A percentile compares a stretch with the other conserved stretches of the same genome.
Evolutionary conservation across 164 flowering plant genomes (phyloP).

Genomic region (Sextonia rubra): DNA sequence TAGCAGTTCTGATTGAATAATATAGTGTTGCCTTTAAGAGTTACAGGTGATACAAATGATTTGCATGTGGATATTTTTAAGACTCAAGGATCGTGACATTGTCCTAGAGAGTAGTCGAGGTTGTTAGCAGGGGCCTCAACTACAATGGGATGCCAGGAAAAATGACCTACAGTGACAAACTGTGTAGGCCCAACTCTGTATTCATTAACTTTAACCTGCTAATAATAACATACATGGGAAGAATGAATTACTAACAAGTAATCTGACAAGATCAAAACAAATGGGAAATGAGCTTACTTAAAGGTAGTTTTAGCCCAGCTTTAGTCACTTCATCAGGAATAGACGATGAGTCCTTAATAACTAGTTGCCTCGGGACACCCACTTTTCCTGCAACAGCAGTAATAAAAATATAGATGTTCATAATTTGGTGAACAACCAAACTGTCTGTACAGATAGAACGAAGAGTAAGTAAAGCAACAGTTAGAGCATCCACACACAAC

Average conservation of each 20-base stretch:
- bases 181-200: no score
- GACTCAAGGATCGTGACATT: no score
- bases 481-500: neutral
- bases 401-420: neutral
- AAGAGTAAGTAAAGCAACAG: neutral
- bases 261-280: neutral
- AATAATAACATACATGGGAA: neutral
- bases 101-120: no score
- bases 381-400: constrained; percentile 48
- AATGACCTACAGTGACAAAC: no score
- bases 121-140: no score
- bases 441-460: neutral
- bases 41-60: no score
- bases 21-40: no score
- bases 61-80: no score
- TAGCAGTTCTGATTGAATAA: no score
- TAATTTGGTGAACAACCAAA: neutral
- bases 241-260: neutral
- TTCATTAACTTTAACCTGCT: no score
- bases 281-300: constrained; percentile 35
- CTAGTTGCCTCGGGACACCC: constrained; percentile 70
- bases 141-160: no score
- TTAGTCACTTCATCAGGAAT: constrained; percentile 60
- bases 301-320: constrained; percentile 65
- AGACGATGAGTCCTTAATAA: constrained; percentile 54